Evolutionary conservation across 176 grass and related monocot genomes (phyloP).

Genomic region (Saccharum officinarum): DNA sequence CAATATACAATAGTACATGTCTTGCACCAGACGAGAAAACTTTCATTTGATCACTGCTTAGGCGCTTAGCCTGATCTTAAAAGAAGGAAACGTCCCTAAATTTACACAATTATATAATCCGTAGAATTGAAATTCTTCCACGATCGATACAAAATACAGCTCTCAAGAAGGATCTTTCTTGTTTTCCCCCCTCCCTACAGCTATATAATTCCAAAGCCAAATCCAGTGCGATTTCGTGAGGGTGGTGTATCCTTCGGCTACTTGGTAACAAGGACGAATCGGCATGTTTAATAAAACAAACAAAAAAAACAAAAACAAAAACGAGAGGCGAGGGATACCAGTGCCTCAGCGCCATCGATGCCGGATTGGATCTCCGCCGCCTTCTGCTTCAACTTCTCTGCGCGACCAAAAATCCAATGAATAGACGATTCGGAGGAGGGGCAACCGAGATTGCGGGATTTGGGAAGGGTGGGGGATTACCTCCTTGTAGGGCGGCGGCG

Average conservation of each 20-base stretch:
- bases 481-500: conserved; percentile 61
- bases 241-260: background rate
- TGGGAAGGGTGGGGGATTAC: conserved; percentile 19
- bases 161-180: background rate
- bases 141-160: background rate
- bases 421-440: background rate
- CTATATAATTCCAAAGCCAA: background rate
- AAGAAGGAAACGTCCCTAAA: background rate
- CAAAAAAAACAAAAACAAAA: no score
- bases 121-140: background rate
- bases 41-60: background rate
- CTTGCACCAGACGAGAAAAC: conserved; percentile 6
- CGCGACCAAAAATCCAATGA: background rate
- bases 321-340: conserved; percentile 22
- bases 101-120: background rate
- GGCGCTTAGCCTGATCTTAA: background rate
- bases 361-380: conserved; percentile 77
- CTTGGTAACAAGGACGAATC: background rate
- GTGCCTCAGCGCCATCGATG: conserved; percentile 76
- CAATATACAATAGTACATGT: background rate
- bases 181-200: background rate
- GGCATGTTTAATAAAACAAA: background rate
- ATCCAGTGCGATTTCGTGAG: background rate
- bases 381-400: conserved; percentile 89
- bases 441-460: background rate